These are phyloP conservation scores for Endotrypanum monterogeii DNA, from an alignment of 208 protist species.

Conservation along the genomic window DNA sequence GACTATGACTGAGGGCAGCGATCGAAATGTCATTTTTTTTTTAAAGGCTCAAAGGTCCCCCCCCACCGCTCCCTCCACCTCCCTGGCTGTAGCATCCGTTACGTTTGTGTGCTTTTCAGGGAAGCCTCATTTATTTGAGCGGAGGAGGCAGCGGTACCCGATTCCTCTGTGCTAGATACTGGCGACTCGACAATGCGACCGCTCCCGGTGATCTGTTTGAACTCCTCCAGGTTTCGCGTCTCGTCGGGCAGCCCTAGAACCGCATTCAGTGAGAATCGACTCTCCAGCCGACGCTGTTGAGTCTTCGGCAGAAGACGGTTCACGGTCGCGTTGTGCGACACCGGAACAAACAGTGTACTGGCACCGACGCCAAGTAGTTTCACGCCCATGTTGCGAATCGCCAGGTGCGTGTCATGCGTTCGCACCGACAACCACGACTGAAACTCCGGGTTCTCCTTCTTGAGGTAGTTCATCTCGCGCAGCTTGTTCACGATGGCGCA, in stretches of 20 bases:
- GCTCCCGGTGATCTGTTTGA: conserved; percentile 69
- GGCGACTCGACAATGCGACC: conserved; percentile 30
- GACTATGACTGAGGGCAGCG: no score
- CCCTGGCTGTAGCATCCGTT: no score
- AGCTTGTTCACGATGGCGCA: conserved; percentile 88
- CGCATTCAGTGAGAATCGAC: conserved; percentile 74
- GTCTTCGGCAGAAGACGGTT: conserved; percentile 82
- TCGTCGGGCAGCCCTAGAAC: conserved; percentile 84
- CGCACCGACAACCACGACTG: conserved; percentile 87
- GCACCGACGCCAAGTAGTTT: conserved; percentile 86
- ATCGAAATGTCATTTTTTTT: no score
- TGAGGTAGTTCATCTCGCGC: conserved; percentile 88
- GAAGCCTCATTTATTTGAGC: not conserved
- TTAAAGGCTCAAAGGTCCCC: no score
- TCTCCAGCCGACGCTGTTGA: conserved; percentile 82
- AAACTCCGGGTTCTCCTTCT: conserved; percentile 87
- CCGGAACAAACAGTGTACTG: conserved; percentile 80
- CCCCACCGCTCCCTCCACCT: no score
- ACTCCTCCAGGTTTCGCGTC: conserved; percentile 75
- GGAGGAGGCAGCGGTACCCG: not conserved
- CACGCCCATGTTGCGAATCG: conserved; percentile 80
- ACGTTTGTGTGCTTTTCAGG: not conserved
- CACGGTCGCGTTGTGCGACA: conserved; percentile 79
- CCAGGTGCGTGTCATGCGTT: conserved; percentile 72
- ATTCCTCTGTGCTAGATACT: not conserved